Conservation (phyloP, 805 yeast species). For the Starmerella bombicola region DNA sequence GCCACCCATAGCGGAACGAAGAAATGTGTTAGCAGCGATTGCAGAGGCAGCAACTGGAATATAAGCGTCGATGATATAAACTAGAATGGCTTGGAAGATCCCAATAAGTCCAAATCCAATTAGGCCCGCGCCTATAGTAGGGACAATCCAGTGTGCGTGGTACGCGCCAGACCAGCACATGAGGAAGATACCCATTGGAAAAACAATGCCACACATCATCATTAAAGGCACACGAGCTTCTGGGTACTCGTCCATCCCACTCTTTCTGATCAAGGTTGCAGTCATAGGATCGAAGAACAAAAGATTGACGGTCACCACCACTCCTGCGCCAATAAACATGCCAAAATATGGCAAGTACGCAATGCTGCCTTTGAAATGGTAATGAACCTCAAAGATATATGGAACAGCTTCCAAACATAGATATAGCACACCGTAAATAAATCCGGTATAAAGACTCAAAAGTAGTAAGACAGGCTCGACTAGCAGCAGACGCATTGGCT, state of each 20-base stretch:
- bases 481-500: slow-evolving; percentile 57
- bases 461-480: slow-evolving; percentile 63
- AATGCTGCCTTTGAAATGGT: slow-evolving; percentile 47
- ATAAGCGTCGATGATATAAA: slow-evolving; percentile 50
- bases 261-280: slow-evolving; percentile 35
- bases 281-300: slow-evolving; percentile 45
- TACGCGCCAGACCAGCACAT: slow-evolving; percentile 79
- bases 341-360: slow-evolving; percentile 72
- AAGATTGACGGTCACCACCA: slow-evolving; percentile 43
- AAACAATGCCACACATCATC: slow-evolving; percentile 56
- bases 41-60: slow-evolving; percentile 50
- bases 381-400: slow-evolving; percentile 49
- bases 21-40: slow-evolving; percentile 49
- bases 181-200: slow-evolving; percentile 76
- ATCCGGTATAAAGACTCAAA: slow-evolving; percentile 58
- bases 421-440: slow-evolving; percentile 69
- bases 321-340: slow-evolving; percentile 50
- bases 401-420: slow-evolving; percentile 66
- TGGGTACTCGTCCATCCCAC: slow-evolving; percentile 53
- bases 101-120: slow-evolving; percentile 43
- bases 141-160: slow-evolving; percentile 53
- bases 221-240: slow-evolving; percentile 70
- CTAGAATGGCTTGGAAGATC: slow-evolving; percentile 47
- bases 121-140: slow-evolving; percentile 42
- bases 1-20: slow-evolving; percentile 48